Conservation (phyloP, 1,139 yeast genomes). For the Meyerozyma carpophila region DNA sequence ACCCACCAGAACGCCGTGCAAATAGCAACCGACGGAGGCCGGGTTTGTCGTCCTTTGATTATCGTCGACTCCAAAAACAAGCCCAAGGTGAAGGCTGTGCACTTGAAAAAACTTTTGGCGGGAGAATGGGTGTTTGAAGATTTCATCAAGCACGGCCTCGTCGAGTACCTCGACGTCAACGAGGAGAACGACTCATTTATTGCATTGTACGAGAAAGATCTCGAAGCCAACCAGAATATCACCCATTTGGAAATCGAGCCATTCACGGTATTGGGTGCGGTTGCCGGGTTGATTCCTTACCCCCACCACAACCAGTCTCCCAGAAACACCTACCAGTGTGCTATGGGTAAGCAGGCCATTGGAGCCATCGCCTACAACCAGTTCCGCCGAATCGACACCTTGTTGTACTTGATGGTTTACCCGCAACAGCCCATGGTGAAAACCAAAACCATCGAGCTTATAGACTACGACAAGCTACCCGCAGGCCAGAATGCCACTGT, state of each 20-base stretch:
- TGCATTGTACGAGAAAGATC: constrained; percentile 73
- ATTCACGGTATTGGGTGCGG: constrained; percentile 94
- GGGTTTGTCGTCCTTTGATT: constrained; percentile 94
- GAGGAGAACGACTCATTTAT: constrained; percentile 95
- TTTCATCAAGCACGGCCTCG: constrained; percentile 77
- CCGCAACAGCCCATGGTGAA: constrained; percentile 99
- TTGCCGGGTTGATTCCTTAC: constrained; percentile 98
- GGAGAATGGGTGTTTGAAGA: constrained; percentile 88
- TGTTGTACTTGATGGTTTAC: constrained; percentile 90
- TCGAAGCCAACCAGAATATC: constrained; percentile 27
- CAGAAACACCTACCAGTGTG: constrained; percentile 97
- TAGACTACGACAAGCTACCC: constrained; percentile 92
- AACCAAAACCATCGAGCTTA: constrained; percentile 92
- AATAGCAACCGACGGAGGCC: constrained; percentile 98
- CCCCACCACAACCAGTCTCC: constrained; percentile 99
- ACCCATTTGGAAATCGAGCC: constrained; percentile 97
- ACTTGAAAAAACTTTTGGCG: constrained; percentile 51
- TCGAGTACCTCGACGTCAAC: constrained; percentile 93
- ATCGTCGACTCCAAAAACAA: constrained; percentile 57
- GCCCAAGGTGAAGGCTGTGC: constrained; percentile 68
- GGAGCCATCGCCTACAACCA: constrained; percentile 98
- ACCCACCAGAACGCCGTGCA: constrained; percentile 89
- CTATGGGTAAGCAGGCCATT: constrained; percentile 99
- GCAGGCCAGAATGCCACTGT: constrained; percentile 99
- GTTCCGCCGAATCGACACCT: constrained; percentile 90